Percentiles rank a stretch among this genome's conserved stretches.
Conservation (phyloP, 2,329 filamentous ascomycete genomes). For the Akanthomyces dipterigenus region DNA sequence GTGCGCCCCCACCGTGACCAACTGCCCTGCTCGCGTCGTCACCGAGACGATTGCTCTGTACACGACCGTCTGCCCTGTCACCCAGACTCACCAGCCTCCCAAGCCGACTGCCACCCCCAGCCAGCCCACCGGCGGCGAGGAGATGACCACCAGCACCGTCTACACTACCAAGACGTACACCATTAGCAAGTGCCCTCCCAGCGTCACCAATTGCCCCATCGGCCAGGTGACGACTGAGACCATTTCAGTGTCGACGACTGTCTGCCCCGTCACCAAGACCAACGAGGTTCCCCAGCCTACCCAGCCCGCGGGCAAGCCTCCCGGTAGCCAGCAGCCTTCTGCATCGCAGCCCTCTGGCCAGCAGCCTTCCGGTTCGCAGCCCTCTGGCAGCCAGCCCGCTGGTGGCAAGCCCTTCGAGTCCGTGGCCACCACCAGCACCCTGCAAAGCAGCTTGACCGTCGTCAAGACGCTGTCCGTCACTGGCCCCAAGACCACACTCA, state of each 20-base stretch:
- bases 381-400: not conserved
- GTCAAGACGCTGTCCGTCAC: constrained; percentile 1
- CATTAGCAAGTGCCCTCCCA: constrained; percentile 15
- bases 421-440: not conserved
- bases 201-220: constrained; percentile 14
- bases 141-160: constrained; percentile 15
- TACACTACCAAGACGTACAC: constrained; percentile 16
- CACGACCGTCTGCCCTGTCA: constrained; percentile 11
- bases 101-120: not conserved
- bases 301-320: not conserved
- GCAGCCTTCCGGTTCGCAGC: not conserved
- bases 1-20: constrained; percentile 14
- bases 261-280: constrained; percentile 10
- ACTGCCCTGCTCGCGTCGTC: constrained; percentile 15
- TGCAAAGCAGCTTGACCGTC: constrained; percentile 1
- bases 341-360: not conserved
- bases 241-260: constrained; percentile 1
- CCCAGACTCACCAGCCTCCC: constrained; percentile 5
- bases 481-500: not conserved
- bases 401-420: not conserved
- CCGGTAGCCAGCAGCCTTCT: not conserved
- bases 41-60: constrained; percentile 10
- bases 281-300: not conserved
- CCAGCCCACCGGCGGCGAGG: not conserved
- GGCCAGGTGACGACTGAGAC: constrained; percentile 13